Evolutionary conservation across 257 asterid genomes (phyloP), one percentile per base, ranked within the genome.

Genomic region (Nyctanthes arbortristis): DNA sequence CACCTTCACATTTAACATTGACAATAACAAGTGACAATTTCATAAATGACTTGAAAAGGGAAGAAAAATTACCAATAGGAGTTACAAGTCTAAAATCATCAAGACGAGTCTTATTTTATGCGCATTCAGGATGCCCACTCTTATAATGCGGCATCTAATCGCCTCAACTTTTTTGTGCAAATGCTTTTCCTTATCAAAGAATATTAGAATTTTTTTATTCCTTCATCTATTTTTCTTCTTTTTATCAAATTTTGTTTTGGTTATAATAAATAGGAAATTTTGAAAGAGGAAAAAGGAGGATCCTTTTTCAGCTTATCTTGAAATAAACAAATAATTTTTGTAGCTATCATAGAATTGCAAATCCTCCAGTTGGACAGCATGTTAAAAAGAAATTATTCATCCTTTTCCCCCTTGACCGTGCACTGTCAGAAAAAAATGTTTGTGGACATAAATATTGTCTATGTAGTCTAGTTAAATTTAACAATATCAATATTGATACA

Each of bases 281-380:
- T 47, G 27, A 70, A 71, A 13, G 66, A 40, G n/a, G 56, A 61
- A 33, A 70, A 71, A 13, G 66, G 33, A n/a, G 56, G 4, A n/a
- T 49, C 56, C 47, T 36, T 70, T 32, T 57, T 66, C 72, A 67
- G 52, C 35, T 67, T 63, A 67, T 71, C 68, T 67, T 63, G 55
- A 20, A 49, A 12, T 7, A 37, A 49, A 37, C 34, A 47, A 70
- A 59, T 55, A 66, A 40, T 45, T 58, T 31, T 75, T 32, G 76
- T 79, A 30, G 65, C 52, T 64, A 63, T 67, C 73, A 54, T 12
- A 65, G 56, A 71, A 58, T 69, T 61, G 63, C 69, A 75, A 75
- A 79, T 67, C 78, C 45, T 33, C 27, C 3, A 62, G 45, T 34
- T 20, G 31, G 39, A 13, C 25, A 65, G 33, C 55, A 35, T 47